These are phyloP conservation scores for Pascua sp. DNA, from an alignment of 1,284 basidiomycete genomes.

Conservation along the genomic window DNA sequence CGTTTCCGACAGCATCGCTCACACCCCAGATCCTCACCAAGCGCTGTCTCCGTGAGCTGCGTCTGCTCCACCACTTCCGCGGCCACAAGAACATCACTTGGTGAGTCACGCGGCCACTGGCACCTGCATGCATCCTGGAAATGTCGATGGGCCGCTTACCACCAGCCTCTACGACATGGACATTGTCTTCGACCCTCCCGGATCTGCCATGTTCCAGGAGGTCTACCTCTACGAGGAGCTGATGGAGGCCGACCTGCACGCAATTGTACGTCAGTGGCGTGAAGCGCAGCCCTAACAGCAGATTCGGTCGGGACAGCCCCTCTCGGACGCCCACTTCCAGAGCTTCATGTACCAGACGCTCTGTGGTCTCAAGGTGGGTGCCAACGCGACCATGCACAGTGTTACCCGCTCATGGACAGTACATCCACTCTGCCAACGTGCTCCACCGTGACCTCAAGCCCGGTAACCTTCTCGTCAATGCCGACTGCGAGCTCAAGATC, in stretches of 20 bases:
- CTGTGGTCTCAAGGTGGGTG: slow-evolving; percentile 72
- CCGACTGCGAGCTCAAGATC: slow-evolving; percentile 96
- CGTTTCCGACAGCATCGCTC: background rate
- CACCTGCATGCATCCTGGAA: background rate
- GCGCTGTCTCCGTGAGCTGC: slow-evolving; percentile 87
- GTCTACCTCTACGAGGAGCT: slow-evolving; percentile 96
- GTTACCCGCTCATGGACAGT: slow-evolving; percentile 52
- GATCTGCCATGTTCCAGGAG: slow-evolving; percentile 83
- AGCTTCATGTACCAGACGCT: slow-evolving; percentile 98
- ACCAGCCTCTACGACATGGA: slow-evolving; percentile 89
- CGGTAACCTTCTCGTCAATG: slow-evolving; percentile 90
- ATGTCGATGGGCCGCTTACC: background rate
- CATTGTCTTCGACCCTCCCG: slow-evolving; percentile 76
- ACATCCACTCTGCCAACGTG: slow-evolving; percentile 98
- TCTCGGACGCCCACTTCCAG: slow-evolving; percentile 98
- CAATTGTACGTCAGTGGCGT: slow-evolving; percentile 64
- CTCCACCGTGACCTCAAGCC: slow-evolving; percentile 98
- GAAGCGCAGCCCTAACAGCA: slow-evolving; percentile 39
- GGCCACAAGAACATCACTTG: slow-evolving; percentile 95
- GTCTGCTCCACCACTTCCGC: slow-evolving; percentile 90
- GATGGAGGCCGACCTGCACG: slow-evolving; percentile 99
- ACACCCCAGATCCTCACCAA: slow-evolving; percentile 75
- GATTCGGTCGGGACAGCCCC: slow-evolving; percentile 95
- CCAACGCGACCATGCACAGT: background rate
- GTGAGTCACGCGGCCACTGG: background rate